Percentiles rank a stretch among this genome's conserved stretches.
Conservation (phyloP, 2,329 filamentous ascomycete species). For the Hypoxylon sp. region DNA sequence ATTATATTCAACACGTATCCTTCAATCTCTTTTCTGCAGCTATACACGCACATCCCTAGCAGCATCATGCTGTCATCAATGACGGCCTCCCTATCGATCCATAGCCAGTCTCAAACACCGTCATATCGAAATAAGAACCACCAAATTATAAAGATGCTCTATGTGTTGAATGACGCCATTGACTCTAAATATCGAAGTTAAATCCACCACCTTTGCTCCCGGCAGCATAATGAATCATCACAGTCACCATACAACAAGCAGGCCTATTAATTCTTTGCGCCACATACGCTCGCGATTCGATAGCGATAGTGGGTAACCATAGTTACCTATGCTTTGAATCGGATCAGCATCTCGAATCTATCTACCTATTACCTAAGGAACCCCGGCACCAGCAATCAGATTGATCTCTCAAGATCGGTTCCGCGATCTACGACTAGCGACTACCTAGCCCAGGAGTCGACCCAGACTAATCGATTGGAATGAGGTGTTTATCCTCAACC, state of each 20-base stretch:
- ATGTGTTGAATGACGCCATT: conserved; percentile 15
- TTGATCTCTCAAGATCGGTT: neutral
- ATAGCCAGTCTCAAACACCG: neutral
- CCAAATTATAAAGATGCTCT: neutral
- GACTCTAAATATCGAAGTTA: neutral
- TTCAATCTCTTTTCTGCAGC: neutral
- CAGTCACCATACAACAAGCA: neutral
- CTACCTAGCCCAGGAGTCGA: neutral
- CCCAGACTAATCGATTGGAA: neutral
- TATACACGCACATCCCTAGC: neutral
- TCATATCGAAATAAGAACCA: neutral
- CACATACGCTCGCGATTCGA: neutral
- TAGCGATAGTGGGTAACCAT: neutral
- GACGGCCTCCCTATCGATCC: neutral
- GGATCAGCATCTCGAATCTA: neutral
- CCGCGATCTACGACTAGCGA: neutral
- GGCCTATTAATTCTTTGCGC: neutral
- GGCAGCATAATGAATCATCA: neutral
- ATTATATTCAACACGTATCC: conserved; percentile 22
- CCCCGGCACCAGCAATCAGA: neutral
- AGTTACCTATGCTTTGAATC: neutral
- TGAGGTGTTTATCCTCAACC: neutral
- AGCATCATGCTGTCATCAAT: conserved; percentile 1
- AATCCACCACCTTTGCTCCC: neutral
- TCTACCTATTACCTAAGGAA: too few relatives aligned